A percentile compares a stretch with the other conserved stretches of the same genome.
Evolutionary conservation across 495 filamentous ascomycete genomes (phyloP).

Genomic region (Talaromyces thailandensis): DNA sequence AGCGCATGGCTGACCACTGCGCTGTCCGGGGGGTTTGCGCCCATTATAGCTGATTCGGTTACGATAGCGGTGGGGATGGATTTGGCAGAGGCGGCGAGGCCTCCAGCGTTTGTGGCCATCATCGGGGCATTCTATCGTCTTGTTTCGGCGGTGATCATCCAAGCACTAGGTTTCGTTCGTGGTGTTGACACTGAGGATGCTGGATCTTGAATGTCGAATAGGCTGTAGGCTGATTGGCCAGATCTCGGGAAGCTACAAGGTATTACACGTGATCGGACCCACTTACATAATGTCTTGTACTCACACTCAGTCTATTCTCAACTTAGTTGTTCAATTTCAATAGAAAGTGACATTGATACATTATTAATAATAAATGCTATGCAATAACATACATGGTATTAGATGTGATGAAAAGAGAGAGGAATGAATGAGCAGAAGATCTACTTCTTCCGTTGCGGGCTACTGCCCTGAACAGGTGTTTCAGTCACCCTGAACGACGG

Average conservation of each 20-base stretch:
- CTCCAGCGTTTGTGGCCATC: slow-evolving; percentile 33
- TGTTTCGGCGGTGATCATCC: not conserved
- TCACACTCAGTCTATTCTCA: not conserved
- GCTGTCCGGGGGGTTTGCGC: slow-evolving; percentile 3
- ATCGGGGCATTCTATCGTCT: slow-evolving; percentile 21
- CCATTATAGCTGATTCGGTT: not conserved
- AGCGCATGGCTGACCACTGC: slow-evolving; percentile 36
- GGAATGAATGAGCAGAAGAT: not conserved
- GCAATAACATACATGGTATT: slow-evolving; percentile 3
- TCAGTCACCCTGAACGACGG: slow-evolving; percentile 21
- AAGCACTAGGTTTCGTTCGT: not conserved
- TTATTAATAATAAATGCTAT: not conserved
- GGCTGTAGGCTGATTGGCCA: not conserved
- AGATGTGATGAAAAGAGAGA: not conserved
- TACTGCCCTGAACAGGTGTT: slow-evolving; percentile 3
- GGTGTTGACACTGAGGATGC: not conserved
- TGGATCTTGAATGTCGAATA: not conserved
- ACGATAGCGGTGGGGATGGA: slow-evolving; percentile 8
- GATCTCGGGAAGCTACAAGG: not conserved
- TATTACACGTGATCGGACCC: not conserved
- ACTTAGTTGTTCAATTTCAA: not conserved
- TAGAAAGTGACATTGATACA: not conserved
- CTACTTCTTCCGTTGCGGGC: not conserved
- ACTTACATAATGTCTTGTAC: not conserved
- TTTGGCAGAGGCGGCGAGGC: slow-evolving; percentile 24